These are phyloP conservation scores for Omphalotus guepiniiformis DNA, from an alignment of 768 basidiomycete genomes.

Conservation along the genomic window DNA sequence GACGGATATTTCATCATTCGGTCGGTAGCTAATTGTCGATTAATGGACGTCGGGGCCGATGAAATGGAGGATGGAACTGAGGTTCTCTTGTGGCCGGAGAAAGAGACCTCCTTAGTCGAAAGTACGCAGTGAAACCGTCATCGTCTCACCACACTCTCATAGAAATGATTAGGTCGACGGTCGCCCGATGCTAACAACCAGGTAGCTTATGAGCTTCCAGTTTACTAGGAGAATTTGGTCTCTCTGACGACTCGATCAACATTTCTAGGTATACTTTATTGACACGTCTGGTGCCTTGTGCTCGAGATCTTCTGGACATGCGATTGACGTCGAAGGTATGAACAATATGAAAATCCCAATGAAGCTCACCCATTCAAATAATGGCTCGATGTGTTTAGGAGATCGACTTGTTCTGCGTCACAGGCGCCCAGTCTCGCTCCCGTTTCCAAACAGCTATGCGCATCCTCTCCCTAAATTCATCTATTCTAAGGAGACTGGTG, in stretches of 20 bases:
- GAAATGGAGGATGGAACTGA: conserved; percentile 56
- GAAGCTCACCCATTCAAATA: conserved; percentile 1
- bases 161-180: conserved; percentile 48
- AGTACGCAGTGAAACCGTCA: conserved; percentile 35
- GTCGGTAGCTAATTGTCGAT: conserved; percentile 46
- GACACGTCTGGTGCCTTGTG: conserved; percentile 74
- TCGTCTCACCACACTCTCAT: background rate
- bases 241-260: too few species aligned
- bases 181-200: conserved; percentile 72
- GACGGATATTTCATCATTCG: conserved; percentile 59
- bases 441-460: conserved; percentile 74
- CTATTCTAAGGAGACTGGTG: conserved; percentile 48
- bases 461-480: conserved; percentile 73
- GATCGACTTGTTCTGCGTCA: conserved; percentile 71
- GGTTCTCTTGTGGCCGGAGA: conserved; percentile 65
- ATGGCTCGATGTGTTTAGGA: conserved; percentile 32
- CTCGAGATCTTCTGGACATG: conserved; percentile 76
- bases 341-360: background rate
- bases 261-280: conserved; percentile 72
- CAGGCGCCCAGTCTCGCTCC: conserved; percentile 67
- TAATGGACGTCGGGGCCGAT: conserved; percentile 55
- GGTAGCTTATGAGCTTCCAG: conserved; percentile 32
- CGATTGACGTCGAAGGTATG: conserved; percentile 73
- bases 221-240: background rate
- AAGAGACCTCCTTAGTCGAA: conserved; percentile 75